phyloP scores from a whole-genome alignment of 441 rosid genomes.

The Erodium moschatum region DNA sequence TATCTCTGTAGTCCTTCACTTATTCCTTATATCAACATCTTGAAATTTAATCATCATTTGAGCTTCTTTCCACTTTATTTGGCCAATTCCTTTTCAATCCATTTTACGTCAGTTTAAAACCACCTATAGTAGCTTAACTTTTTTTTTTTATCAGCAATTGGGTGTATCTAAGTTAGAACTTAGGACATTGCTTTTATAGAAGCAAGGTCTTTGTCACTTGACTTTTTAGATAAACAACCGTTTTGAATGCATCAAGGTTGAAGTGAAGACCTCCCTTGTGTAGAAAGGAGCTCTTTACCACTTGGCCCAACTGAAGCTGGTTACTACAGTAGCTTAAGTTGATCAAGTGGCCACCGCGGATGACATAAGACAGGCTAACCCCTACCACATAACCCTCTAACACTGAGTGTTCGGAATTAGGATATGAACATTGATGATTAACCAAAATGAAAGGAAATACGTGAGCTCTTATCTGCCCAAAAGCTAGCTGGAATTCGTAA shows the following conservation, averaged over 20 bases:
- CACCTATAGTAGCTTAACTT: neutral
- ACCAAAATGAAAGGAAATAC: neutral
- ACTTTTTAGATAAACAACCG: no score
- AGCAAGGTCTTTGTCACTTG: no score
- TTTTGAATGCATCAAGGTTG: no score
- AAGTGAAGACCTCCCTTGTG: no score
- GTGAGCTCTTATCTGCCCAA: neutral
- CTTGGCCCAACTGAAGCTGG: no score
- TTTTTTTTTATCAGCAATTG: no score
- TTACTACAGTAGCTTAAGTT: neutral
- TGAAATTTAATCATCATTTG: neutral
- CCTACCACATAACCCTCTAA: neutral
- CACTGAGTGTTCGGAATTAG: neutral
- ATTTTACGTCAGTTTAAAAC: conserved; percentile 4
- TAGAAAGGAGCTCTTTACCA: no score
- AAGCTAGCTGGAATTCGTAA: conserved; percentile 6
- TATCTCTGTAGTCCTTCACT: conserved; percentile 11
- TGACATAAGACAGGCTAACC: neutral
- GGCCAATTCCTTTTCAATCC: neutral
- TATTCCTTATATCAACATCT: neutral
- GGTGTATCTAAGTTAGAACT: no score
- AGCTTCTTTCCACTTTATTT: neutral
- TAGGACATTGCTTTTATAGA: no score
- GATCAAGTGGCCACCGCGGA: neutral
- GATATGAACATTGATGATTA: neutral